Base-by-base conservation (phyloP, 1,284 basidiomycete genomes). In the Sanghuangporus weigelae region DNA sequence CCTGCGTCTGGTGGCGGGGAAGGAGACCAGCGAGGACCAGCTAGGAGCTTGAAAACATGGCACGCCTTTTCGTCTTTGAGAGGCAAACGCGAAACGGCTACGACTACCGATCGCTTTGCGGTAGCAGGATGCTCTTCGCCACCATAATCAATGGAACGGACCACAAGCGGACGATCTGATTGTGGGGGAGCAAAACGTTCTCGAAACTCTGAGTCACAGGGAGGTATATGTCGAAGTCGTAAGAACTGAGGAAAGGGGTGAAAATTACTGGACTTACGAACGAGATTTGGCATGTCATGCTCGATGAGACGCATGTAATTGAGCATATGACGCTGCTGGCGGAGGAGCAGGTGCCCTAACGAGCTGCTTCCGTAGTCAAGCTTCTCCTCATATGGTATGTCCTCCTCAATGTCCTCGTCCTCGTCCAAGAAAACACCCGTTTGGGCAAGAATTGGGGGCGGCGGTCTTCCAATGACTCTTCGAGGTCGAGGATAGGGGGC, bases 281-380 rank as follows among this genome's bases (percentile, higher is more conserved):
- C 86, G 44, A 96, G 82, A 69, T 88, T 84, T 19, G 87, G 87
- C 79, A 92, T 84, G 74, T 95, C 93, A 67, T 90, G 84, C 72
- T 93, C 92, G 66, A 95, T 92, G 68, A 93, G 80, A 58, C 90
- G 81, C 72, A 95, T 77, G 69, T 94, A 90, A 67, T 88, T 81
- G 54, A 93, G 76, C 57, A 82, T 75, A 68, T 89, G 82, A 39
- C 92, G 82, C 67, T 93, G 84, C 70, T 90, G 82, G 65, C 84
- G 80, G 57, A 94, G 75, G 66, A 86, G 80, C 35, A 87, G 69
- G 76, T 92, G 90, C 7, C 87, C 91, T 39, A 80, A 78, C 31
- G 85, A 79, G 7, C 87, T 83, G 44, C 87, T 79, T 70, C 92
- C 92, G 64, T 84, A 77, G 46, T 82, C 82, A 35, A 79, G 64